These are phyloP conservation scores for Trichocomaceae sp. DNA, from an alignment of 2,329 filamentous ascomycete genomes.

Conservation along the genomic window DNA sequence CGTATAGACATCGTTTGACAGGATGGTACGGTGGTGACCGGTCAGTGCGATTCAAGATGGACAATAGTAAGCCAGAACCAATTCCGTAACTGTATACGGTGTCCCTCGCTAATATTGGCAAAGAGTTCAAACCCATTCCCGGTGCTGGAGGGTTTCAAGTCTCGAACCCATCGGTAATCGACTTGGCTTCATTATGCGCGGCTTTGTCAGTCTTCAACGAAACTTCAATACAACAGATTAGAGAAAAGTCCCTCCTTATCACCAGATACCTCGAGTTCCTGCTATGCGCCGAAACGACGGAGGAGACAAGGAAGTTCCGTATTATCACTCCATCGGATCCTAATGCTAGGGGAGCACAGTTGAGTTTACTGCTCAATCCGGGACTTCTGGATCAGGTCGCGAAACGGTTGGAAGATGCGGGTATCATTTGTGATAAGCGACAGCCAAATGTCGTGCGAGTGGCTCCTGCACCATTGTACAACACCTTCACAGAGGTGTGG, in stretches of 20 bases:
- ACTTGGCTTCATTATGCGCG: slow-evolving; percentile 64
- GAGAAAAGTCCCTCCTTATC: slow-evolving; percentile 62
- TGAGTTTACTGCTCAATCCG: slow-evolving; percentile 64
- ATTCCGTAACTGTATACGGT: neutral
- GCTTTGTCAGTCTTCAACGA: slow-evolving; percentile 66
- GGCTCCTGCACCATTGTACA: slow-evolving; percentile 76
- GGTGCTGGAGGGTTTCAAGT: slow-evolving; percentile 76
- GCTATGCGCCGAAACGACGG: slow-evolving; percentile 39
- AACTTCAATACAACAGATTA: slow-evolving; percentile 60
- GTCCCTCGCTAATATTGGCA: neutral
- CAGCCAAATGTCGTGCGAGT: slow-evolving; percentile 77
- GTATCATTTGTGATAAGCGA: slow-evolving; percentile 73
- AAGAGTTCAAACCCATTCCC: slow-evolving; percentile 63
- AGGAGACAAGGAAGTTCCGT: slow-evolving; percentile 41
- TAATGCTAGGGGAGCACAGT: slow-evolving; percentile 63
- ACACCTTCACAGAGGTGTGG: slow-evolving; percentile 66
- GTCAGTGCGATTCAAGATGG: slow-evolving; percentile 70
- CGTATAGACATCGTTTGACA: slow-evolving; percentile 60
- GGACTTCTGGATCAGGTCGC: slow-evolving; percentile 65
- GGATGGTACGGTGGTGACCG: slow-evolving; percentile 85
- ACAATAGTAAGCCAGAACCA: slow-evolving; percentile 46
- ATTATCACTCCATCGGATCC: slow-evolving; percentile 65
- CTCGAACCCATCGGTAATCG: slow-evolving; percentile 71
- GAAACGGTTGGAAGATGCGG: slow-evolving; percentile 57
- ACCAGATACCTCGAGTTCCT: slow-evolving; percentile 70